Conservation (phyloP, 2,329 filamentous ascomycete species). For the Talaromyces sp. region DNA sequence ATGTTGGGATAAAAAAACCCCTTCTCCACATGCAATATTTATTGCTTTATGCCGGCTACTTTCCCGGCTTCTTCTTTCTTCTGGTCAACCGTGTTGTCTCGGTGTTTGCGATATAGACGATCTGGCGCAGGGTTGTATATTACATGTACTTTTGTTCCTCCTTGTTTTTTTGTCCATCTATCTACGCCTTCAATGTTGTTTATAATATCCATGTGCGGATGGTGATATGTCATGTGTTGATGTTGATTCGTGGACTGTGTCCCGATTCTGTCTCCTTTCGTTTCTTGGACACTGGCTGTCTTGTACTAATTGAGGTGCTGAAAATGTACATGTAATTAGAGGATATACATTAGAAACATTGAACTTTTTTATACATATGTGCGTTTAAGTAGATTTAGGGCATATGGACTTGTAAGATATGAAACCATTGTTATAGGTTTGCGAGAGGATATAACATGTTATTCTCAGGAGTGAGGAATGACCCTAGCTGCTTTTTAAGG, state of each 20-base stretch:
- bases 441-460: too few relatives aligned
- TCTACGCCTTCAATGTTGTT: neutral
- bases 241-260: neutral
- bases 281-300: neutral
- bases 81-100: neutral
- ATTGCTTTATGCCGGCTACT: neutral
- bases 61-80: neutral
- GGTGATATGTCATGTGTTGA: neutral
- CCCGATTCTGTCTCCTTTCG: neutral
- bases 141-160: neutral
- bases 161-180: neutral
- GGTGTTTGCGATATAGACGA: neutral
- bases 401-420: too few relatives aligned
- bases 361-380: neutral
- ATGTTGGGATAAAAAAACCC: slow-evolving; percentile 28
- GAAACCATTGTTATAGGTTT: too few relatives aligned
- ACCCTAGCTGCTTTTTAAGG: too few relatives aligned
- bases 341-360: neutral
- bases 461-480: too few relatives aligned
- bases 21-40: neutral
- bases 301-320: neutral
- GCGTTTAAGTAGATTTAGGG: too few relatives aligned
- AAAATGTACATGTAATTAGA: neutral
- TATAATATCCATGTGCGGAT: neutral
- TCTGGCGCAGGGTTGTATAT: neutral